Evolutionary conservation across 2,329 filamentous ascomycete species (phyloP).

Genomic region (Fusarium sp.): DNA sequence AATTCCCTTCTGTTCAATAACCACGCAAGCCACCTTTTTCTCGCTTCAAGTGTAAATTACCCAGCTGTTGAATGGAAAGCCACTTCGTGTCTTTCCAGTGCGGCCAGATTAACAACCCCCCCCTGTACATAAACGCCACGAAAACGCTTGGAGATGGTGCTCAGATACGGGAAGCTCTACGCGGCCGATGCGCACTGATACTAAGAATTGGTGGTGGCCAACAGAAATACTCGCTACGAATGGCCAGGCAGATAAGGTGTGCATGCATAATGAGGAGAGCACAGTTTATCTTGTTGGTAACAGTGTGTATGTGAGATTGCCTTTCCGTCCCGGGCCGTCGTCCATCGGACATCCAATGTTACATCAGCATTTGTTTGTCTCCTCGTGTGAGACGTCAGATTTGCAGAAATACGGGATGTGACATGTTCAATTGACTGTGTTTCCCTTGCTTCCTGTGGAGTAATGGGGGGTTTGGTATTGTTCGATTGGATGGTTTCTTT

Average conservation of each 20-base stretch:
- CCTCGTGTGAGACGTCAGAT: neutral
- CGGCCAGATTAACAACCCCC: neutral
- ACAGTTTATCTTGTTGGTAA: neutral
- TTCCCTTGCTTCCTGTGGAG: neutral
- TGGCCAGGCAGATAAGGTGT: neutral
- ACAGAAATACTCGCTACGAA: neutral
- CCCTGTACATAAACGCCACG: neutral
- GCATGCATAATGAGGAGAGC: neutral
- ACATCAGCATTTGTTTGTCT: neutral
- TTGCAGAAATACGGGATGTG: neutral
- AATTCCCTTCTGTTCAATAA: neutral
- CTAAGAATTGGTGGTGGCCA: neutral
- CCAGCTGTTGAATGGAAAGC: neutral
- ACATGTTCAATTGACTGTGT: neutral
- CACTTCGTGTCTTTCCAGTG: neutral
- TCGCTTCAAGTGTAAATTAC: neutral
- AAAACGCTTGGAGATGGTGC: neutral
- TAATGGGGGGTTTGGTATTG: neutral
- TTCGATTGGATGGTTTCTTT: neutral
- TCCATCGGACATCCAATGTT: neutral
- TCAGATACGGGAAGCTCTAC: neutral
- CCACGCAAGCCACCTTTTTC: neutral
- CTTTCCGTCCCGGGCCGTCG: constrained; percentile 10
- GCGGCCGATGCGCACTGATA: neutral
- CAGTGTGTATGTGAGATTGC: neutral